These are phyloP conservation scores for Boletus rufocinnamomeus DNA, from an alignment of 768 basidiomycete genomes.

Conservation along the genomic window DNA sequence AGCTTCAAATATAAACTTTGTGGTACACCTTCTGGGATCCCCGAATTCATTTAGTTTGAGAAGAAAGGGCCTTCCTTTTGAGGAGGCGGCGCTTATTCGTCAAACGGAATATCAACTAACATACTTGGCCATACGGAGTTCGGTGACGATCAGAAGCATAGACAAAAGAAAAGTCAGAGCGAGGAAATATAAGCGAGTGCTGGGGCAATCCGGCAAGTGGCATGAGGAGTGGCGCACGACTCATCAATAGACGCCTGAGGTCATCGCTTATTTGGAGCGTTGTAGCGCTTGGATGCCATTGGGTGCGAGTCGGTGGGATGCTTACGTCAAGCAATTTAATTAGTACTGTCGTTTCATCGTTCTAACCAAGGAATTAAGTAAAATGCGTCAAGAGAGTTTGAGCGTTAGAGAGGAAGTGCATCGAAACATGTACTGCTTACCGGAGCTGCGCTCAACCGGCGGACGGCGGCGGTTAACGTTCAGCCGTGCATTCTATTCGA, in stretches of 20 bases:
- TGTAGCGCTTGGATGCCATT: background rate
- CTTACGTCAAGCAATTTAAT: conserved; percentile 10
- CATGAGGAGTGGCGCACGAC: background rate
- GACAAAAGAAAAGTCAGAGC: conserved; percentile 10
- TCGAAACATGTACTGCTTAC: background rate
- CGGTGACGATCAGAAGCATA: conserved; percentile 18
- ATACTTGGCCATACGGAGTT: background rate
- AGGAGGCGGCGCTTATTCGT: conserved; percentile 25
- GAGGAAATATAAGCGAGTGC: background rate
- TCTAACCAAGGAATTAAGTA: background rate
- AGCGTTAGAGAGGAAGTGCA: background rate
- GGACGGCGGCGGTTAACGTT: background rate
- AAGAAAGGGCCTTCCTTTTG: conserved; percentile 1
- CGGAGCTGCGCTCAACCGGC: background rate
- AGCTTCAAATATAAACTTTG: background rate
- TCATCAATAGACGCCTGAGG: background rate
- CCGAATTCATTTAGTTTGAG: background rate
- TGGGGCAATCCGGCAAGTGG: background rate
- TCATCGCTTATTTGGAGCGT: background rate
- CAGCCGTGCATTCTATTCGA: background rate
- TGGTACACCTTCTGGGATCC: background rate
- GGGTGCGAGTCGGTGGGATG: background rate
- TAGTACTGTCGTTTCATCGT: too few species aligned
- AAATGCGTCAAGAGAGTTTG: background rate
- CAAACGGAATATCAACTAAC: background rate